Evolutionary conservation across 75 land plant species (phyloP).

Genomic region (Cryptomeria japonica): DNA sequence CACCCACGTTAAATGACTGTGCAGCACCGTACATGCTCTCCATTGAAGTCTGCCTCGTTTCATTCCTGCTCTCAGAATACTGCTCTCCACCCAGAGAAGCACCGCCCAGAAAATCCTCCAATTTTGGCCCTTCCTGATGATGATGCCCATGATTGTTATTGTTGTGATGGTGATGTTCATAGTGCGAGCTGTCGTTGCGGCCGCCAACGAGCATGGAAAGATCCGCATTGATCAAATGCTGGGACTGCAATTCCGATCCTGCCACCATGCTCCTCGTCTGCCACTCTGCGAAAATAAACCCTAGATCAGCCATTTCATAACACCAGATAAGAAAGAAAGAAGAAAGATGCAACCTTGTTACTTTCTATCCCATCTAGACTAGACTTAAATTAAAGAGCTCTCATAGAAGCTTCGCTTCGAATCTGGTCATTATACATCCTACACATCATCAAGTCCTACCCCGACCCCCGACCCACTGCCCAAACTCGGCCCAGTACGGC

Average conservation of each 20-base stretch:
- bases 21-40: conserved; percentile 1
- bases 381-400: no score
- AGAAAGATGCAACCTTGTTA: no score
- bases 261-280: neutral
- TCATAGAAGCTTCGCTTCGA: no score
- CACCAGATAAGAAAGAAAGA: neutral
- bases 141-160: no score
- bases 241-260: neutral
- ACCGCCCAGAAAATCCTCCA: conserved; percentile 60
- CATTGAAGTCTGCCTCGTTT: neutral
- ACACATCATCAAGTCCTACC: no score
- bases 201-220: neutral
- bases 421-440: no score
- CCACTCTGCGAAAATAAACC: neutral
- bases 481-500: neutral
- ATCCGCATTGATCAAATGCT: conserved; percentile 13
- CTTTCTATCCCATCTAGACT: no score
- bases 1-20: conserved; percentile 6
- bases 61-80: conserved; percentile 7
- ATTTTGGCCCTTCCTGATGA: conserved; percentile 34
- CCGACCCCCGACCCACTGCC: no score
- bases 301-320: neutral
- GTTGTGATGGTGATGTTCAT: neutral
- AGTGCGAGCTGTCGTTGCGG: neutral
- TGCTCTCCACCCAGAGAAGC: conserved; percentile 9